Base-by-base conservation (phyloP, 345 rosid genomes). In the Rhizophora apiculata region DNA sequence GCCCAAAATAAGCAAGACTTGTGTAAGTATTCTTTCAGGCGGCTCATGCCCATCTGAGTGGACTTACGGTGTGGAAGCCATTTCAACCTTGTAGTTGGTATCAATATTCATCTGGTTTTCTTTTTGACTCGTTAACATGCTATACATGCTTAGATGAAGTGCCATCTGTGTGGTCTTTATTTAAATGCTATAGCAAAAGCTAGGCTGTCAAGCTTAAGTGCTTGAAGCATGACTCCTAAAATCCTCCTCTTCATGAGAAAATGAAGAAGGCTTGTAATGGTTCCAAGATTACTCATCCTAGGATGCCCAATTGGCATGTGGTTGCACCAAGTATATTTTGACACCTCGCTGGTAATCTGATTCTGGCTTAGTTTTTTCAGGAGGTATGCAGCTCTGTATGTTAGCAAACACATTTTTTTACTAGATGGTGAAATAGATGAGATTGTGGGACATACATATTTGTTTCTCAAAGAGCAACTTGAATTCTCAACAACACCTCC, bases 381-480 rank as follows among this genome's bases (percentile, higher is more conserved):
- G 90, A 85, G 96, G 81, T 93, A 78, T 59, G 52, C 67, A 56
- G 96, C 98, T 79, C 82, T 90, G 62, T 78, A 84, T 76, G 82
- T 87, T 46, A 87, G 89, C 64, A 85, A 70, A 78, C 87, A 84
- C 78, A 76, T 84, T 51, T 79, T 88, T 82, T 70, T 80, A 22
- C 72, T 86, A 62, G 87, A 85, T 57, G 75, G 86, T 22, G 87
- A 87, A 72, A 71, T 85, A 68, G 83, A 86, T 63, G 96, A 93
- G 85, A 85, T 93, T 74, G 84, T 86, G n/a, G 98, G 97, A 53
- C 97, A 89, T 63, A 64, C 88, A 20, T 93, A 86, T 78, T 79
- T 89, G 75, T 93, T 88, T 82, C 77, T 93, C 79, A 89, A 85
- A 80, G 98, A 93, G 70, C 96, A 89, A 74, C 98, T 93, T 78